phyloP scores from a whole-genome alignment of 352 stramenopile species.

The Phytopythium aichiense region DNA sequence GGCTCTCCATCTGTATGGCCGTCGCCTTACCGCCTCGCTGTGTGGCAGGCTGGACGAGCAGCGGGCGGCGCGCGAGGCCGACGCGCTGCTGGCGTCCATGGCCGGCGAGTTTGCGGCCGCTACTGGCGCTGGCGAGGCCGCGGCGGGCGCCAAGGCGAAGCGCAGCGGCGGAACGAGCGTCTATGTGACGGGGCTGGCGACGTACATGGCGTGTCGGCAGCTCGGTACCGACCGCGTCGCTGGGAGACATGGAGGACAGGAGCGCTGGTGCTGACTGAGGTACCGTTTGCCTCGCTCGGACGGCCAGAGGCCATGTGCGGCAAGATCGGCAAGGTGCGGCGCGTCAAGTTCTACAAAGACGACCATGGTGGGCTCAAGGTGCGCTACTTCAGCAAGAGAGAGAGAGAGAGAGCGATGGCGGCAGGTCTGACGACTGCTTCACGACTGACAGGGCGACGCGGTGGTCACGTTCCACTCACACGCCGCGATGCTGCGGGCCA shows the following conservation, averaged over 20 bases:
- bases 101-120: conserved; percentile 12
- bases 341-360: conserved; percentile 87
- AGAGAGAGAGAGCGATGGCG: neutral
- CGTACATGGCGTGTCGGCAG: conserved; percentile 80
- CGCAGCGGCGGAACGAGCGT: conserved; percentile 61
- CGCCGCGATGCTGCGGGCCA: conserved; percentile 56
- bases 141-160: neutral
- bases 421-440: neutral
- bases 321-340: conserved; percentile 77
- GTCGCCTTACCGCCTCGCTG: neutral
- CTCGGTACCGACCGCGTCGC: conserved; percentile 36
- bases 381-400: neutral
- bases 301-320: conserved; percentile 56
- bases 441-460: conserved; percentile 57
- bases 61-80: conserved; percentile 27
- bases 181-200: conserved; percentile 75
- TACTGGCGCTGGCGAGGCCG: conserved; percentile 1
- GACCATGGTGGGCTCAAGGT: conserved; percentile 73
- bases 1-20: neutral
- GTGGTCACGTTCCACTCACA: conserved; percentile 76
- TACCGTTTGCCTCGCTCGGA: neutral
- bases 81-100: conserved; percentile 37
- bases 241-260: neutral
- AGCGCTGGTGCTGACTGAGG: neutral
- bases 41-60: conserved; percentile 47